Evolutionary conservation across 139 green algal genomes (phyloP).

Genomic region (Mesotaenium endlicherianum): DNA sequence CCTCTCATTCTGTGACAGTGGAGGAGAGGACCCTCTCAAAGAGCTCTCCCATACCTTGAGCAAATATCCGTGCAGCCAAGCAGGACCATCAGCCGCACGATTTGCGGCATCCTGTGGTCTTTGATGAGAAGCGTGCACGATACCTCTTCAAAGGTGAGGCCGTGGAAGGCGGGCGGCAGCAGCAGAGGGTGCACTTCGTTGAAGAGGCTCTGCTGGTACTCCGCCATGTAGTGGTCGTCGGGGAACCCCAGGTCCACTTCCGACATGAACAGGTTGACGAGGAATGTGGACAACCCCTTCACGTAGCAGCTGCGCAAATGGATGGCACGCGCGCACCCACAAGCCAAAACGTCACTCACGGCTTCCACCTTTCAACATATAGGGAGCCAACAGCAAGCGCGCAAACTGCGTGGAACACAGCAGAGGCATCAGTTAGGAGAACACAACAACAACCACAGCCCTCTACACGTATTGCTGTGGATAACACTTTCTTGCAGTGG

Average conservation of each 20-base stretch:
- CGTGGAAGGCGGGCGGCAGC: neutral
- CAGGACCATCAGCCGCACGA: neutral
- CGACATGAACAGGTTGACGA: neutral
- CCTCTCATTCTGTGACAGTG: neutral
- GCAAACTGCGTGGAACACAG: neutral
- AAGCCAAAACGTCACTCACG: neutral
- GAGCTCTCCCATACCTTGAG: neutral
- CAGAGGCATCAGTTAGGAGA: neutral
- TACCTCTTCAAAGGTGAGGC: neutral
- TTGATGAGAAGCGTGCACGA: no score
- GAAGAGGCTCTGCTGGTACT: neutral
- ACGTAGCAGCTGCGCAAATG: slow-evolving; percentile 21
- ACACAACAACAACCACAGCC: neutral
- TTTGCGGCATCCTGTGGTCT: neutral
- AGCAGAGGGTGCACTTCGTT: neutral
- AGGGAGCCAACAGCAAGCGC: neutral
- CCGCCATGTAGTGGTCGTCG: neutral
- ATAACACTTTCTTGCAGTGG: no score
- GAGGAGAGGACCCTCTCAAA: neutral
- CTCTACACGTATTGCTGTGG: no score
- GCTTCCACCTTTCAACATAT: neutral
- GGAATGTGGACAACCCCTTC: slow-evolving; percentile 1
- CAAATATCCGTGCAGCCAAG: neutral
- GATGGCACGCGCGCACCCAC: neutral
- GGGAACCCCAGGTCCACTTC: neutral